These are phyloP conservation scores for Neophaeococcomyces mojaviensis DNA, from an alignment of 2,329 filamentous ascomycete genomes.

Conservation along the genomic window DNA sequence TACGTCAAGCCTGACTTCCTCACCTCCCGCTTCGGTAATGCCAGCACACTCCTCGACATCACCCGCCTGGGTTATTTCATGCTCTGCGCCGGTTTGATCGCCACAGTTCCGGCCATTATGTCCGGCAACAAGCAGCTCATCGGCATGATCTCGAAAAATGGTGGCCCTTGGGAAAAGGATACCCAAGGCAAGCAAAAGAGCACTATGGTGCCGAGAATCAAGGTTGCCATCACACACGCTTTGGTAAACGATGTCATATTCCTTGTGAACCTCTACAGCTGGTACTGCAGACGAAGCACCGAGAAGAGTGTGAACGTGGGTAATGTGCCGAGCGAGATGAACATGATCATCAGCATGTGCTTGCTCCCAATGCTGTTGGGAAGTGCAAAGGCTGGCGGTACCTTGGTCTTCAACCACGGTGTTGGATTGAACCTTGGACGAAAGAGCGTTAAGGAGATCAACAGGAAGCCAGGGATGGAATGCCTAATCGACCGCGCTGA, in stretches of 20 bases:
- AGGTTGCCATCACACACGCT: constrained; percentile 22
- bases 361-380: constrained; percentile 17
- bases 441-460: constrained; percentile 16
- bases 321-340: constrained; percentile 17
- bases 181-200: constrained; percentile 19
- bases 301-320: constrained; percentile 16
- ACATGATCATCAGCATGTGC: constrained; percentile 17
- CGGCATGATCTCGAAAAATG: constrained; percentile 24
- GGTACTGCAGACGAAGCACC: constrained; percentile 21
- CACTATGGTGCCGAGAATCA: constrained; percentile 24
- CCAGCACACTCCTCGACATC: constrained; percentile 21
- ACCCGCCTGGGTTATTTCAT: constrained; percentile 21
- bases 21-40: constrained; percentile 18
- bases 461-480: constrained; percentile 9
- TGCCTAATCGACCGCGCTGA: constrained; percentile 6
- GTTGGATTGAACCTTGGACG: constrained; percentile 22
- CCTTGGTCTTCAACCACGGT: constrained; percentile 21
- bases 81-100: constrained; percentile 20
- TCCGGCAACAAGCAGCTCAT: constrained; percentile 22
- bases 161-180: constrained; percentile 23
- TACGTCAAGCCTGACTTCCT: constrained; percentile 21
- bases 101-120: constrained; percentile 23
- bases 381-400: constrained; percentile 20
- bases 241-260: constrained; percentile 22
- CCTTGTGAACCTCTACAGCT: constrained; percentile 20